phyloP scores from a whole-genome alignment of 257 asterid species.

The Solanum dulcamara region DNA sequence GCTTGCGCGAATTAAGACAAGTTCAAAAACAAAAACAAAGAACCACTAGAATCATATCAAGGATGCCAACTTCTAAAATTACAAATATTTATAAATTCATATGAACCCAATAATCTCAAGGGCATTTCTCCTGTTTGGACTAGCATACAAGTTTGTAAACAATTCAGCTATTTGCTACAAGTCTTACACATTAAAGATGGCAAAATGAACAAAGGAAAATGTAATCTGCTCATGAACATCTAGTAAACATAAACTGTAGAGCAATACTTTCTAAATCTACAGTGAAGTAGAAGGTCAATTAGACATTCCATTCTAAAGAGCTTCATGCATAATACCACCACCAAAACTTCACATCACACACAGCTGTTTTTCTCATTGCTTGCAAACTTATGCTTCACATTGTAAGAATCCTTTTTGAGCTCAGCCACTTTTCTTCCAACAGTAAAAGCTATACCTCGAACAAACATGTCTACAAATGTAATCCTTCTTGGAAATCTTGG shows the following conservation, averaged over 20 bases:
- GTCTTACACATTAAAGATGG: neutral
- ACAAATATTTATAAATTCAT: too few relatives aligned
- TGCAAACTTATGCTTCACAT: neutral
- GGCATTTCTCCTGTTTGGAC: too few relatives aligned
- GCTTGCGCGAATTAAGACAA: too few relatives aligned
- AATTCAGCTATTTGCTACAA: too few relatives aligned
- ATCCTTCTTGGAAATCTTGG: constrained; percentile 51
- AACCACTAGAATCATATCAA: too few relatives aligned
- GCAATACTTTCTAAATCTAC: neutral
- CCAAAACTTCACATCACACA: neutral
- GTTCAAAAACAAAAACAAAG: too few relatives aligned
- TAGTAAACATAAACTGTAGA: neutral
- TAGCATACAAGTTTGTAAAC: too few relatives aligned
- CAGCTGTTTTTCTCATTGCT: neutral
- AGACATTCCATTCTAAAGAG: neutral
- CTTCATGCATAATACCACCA: neutral
- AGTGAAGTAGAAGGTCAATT: neutral
- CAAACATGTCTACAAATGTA: constrained; percentile 49
- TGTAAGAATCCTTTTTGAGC: neutral
- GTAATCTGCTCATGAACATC: neutral
- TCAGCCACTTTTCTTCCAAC: neutral
- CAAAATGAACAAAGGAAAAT: neutral
- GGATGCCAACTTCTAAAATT: too few relatives aligned
- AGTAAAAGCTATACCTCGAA: constrained; percentile 31
- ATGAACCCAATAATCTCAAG: too few relatives aligned